phyloP scores from a whole-genome alignment of 2,329 filamentous ascomycete genomes.

The Penicillium sp. region DNA sequence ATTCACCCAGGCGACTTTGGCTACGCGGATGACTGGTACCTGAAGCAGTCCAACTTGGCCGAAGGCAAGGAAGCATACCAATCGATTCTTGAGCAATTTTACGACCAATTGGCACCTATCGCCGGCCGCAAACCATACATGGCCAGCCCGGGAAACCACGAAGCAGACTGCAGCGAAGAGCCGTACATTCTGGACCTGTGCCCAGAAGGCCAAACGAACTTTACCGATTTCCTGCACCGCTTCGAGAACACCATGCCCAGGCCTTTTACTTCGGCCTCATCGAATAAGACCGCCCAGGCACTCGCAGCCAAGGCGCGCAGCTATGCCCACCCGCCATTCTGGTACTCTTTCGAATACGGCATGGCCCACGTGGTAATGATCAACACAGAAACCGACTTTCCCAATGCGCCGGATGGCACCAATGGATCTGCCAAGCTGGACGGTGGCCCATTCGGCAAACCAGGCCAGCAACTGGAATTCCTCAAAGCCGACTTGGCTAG shows the following conservation, averaged over 20 bases:
- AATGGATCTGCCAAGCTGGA: conserved; percentile 43
- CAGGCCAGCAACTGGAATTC: conserved; percentile 52
- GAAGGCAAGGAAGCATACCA: conserved; percentile 52
- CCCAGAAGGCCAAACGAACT: conserved; percentile 53
- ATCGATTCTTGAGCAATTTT: conserved; percentile 56
- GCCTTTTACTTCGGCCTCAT: conserved; percentile 49
- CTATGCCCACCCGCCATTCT: conserved; percentile 52
- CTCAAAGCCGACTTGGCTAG: conserved; percentile 53
- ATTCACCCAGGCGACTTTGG: conserved; percentile 47
- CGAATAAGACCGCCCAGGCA: conserved; percentile 39
- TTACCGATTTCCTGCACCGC: conserved; percentile 56
- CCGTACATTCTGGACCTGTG: conserved; percentile 24
- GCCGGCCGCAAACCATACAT: conserved; percentile 54
- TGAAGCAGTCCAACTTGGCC: conserved; percentile 45
- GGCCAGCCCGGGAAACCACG: conserved; percentile 57
- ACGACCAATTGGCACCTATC: conserved; percentile 53
- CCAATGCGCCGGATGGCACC: conserved; percentile 45
- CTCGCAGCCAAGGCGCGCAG: conserved; percentile 45
- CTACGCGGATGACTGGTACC: conserved; percentile 57
- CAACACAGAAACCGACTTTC: conserved; percentile 56
- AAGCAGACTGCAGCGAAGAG: conserved; percentile 48
- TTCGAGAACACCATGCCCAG: conserved; percentile 53
- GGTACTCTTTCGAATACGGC: conserved; percentile 59
- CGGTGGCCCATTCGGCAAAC: conserved; percentile 49
- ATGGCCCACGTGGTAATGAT: conserved; percentile 54